These are phyloP conservation scores for Silybum marianum DNA, from an alignment of 129 eudicot species.

Conservation along the genomic window DNA sequence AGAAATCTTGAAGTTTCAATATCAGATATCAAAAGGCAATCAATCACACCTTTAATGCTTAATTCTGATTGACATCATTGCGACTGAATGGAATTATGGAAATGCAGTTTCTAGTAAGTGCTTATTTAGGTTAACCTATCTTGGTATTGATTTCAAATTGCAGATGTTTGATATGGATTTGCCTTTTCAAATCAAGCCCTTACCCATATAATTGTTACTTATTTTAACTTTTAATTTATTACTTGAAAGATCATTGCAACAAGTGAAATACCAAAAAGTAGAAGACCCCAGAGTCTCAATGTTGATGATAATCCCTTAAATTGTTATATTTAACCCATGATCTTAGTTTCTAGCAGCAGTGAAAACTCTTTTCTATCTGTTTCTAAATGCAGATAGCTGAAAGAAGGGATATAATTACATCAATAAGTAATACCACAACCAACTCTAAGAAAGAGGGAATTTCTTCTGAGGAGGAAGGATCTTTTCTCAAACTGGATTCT, in stretches of 20 bases:
- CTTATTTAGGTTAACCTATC: not conserved
- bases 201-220: not conserved
- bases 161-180: not conserved
- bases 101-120: not conserved
- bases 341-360: too few relatives aligned
- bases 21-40: not conserved
- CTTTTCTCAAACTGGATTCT: slow-evolving; percentile 38
- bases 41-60: not conserved
- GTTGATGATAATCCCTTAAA: not conserved
- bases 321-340: not conserved
- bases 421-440: slow-evolving; percentile 51
- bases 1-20: not conserved
- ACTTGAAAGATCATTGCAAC: too few relatives aligned
- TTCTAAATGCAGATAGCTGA: slow-evolving; percentile 73
- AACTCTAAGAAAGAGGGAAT: slow-evolving; percentile 38
- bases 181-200: not conserved
- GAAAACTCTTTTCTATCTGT: not conserved
- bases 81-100: not conserved
- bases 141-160: not conserved
- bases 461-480: slow-evolving; percentile 33
- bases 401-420: slow-evolving; percentile 70
- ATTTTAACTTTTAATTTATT: not conserved
- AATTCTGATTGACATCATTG: not conserved
- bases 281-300: not conserved
- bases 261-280: not conserved